Conservation (phyloP, 176 grass and related monocot genomes). For the Oryza meyeriana region DNA sequence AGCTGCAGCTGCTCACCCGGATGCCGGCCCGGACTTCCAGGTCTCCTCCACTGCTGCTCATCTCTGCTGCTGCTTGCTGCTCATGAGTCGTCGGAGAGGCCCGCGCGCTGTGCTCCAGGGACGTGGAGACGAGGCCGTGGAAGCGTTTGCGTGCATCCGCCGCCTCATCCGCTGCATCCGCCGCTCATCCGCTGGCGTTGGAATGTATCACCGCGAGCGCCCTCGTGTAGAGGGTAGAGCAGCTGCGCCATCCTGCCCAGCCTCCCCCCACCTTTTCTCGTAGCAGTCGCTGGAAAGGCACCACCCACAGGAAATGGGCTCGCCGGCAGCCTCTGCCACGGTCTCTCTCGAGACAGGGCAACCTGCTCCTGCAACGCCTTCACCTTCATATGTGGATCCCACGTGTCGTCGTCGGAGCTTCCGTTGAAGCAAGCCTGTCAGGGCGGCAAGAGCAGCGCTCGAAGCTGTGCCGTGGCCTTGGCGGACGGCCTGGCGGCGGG, state of each 20-base stretch:
- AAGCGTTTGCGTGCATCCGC: slow-evolving; percentile 57
- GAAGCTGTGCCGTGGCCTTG: slow-evolving; percentile 49
- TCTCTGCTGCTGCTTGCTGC: no score
- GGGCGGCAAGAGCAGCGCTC: slow-evolving; percentile 30
- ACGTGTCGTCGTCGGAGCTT: no score
- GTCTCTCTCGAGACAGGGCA: slow-evolving; percentile 31
- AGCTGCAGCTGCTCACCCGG: not conserved
- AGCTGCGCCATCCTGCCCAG: slow-evolving; percentile 57
- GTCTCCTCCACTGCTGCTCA: no score
- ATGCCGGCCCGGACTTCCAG: slow-evolving; percentile 37
- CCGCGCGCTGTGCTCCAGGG: slow-evolving; percentile 19
- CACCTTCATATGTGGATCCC: not conserved
- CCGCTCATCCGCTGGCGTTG: not conserved
- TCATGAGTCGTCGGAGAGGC: not conserved
- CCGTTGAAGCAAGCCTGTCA: slow-evolving; percentile 28
- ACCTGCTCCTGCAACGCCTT: slow-evolving; percentile 37
- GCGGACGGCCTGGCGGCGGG: slow-evolving; percentile 54
- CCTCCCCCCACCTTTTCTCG: slow-evolving; percentile 43
- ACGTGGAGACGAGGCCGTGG: slow-evolving; percentile 23
- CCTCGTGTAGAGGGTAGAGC: slow-evolving; percentile 48
- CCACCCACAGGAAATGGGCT: slow-evolving; percentile 61
- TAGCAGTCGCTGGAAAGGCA: slow-evolving; percentile 43
- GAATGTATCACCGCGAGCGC: not conserved
- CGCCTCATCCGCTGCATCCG: no score
- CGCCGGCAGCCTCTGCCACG: slow-evolving; percentile 41